Evolutionary conservation across 345 rosid genomes (phyloP).

Genomic region (Populus euphratica): DNA sequence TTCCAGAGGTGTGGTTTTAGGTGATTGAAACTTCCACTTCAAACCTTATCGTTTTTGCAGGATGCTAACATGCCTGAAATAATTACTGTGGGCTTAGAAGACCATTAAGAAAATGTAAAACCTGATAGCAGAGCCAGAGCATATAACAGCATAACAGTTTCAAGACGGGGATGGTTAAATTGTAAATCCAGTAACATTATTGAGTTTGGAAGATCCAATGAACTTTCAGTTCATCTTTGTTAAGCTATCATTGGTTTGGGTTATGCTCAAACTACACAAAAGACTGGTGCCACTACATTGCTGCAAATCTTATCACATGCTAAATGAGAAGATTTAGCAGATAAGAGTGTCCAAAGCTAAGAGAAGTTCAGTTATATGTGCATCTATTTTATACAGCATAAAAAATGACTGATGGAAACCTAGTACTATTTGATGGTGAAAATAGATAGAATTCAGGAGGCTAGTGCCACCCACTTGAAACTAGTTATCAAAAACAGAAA

Average conservation of each 20-base stretch:
- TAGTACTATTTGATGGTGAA: background rate
- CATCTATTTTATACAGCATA: background rate
- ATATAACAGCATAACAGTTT: too few relatives aligned
- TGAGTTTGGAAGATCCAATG: background rate
- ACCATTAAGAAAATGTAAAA: background rate
- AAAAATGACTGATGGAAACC: background rate
- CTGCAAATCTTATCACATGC: background rate
- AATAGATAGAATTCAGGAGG: background rate
- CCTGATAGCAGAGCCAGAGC: background rate
- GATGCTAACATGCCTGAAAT: background rate
- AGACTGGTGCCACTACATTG: background rate
- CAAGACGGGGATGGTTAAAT: background rate
- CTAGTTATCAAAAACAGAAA: background rate
- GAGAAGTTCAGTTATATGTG: background rate
- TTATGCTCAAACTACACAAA: background rate
- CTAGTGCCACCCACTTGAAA: background rate
- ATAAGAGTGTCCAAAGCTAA: background rate
- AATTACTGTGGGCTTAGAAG: background rate
- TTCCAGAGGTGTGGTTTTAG: background rate
- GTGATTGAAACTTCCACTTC: background rate
- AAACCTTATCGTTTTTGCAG: background rate
- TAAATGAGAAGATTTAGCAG: background rate
- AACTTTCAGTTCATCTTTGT: background rate
- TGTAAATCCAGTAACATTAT: background rate
- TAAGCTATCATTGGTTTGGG: background rate